A percentile compares a stretch with the other conserved stretches of the same genome.
These are phyloP conservation scores for Rachicladosporium sp. DNA, from an alignment of 2,329 filamentous ascomycete genomes.

Conservation along the genomic window DNA sequence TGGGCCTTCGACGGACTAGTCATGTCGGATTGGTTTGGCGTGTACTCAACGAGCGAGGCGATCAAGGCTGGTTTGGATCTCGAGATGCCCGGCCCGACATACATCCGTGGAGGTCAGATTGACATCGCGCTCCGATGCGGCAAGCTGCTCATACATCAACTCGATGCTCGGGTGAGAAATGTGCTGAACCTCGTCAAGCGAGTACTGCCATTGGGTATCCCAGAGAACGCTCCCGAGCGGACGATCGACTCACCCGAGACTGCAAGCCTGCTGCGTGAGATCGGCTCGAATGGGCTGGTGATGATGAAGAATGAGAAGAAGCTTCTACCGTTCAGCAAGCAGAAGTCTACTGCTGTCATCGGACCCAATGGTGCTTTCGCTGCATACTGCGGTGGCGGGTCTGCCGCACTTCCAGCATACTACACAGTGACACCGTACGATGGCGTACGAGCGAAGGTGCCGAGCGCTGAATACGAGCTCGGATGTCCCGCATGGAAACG, in stretches of 20 bases:
- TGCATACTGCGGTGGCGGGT: conserved; percentile 32
- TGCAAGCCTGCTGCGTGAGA: conserved; percentile 16
- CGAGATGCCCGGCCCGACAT: conserved; percentile 72
- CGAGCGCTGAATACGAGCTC: conserved; percentile 12
- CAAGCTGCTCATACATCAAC: conserved; percentile 21
- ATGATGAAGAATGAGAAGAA: conserved; percentile 55
- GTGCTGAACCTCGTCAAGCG: conserved; percentile 46
- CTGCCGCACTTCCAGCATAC: conserved; percentile 22
- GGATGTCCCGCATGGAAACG: conserved; percentile 18
- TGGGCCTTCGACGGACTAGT: conserved; percentile 49
- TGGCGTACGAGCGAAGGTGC: conserved; percentile 17
- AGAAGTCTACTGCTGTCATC: conserved; percentile 59
- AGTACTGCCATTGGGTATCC: conserved; percentile 13
- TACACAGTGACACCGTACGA: conserved; percentile 23
- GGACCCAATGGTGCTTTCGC: conserved; percentile 62
- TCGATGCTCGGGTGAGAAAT: conserved; percentile 48
- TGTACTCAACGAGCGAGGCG: conserved; percentile 54
- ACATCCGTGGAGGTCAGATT: conserved; percentile 21
- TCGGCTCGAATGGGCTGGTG: conserved; percentile 19
- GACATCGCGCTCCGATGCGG: conserved; percentile 17
- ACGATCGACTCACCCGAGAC: conserved; percentile 22
- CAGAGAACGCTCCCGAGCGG: conserved; percentile 18
- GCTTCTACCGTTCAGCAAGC: conserved; percentile 52
- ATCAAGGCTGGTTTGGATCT: conserved; percentile 68
- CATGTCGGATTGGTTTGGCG: conserved; percentile 67